Evolutionary conservation across 2,329 filamentous ascomycete species (phyloP).

Genomic region (Zymoseptoria brevis): DNA sequence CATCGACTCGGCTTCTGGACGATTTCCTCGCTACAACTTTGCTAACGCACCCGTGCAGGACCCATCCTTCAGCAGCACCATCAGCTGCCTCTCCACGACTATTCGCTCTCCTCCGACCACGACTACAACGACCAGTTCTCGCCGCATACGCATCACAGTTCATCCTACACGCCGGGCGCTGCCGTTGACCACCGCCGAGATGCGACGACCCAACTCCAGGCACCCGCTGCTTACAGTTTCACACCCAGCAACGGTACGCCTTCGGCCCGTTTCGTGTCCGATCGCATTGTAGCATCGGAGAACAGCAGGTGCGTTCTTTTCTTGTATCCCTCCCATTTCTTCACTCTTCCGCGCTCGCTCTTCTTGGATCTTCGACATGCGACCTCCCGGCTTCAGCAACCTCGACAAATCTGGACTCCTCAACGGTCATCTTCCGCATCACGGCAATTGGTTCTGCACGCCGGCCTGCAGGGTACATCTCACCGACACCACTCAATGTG

Average conservation of each 20-base stretch:
- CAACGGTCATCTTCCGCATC: conserved; percentile 6
- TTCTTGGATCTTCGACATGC: conserved; percentile 5
- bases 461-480: conserved; percentile 5
- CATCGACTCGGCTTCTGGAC: conserved; percentile 2
- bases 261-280: conserved; percentile 43
- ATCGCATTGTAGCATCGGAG: conserved; percentile 45
- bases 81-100: conserved; percentile 35
- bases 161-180: conserved; percentile 32
- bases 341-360: conserved; percentile 6
- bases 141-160: conserved; percentile 38
- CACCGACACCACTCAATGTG: conserved; percentile 10
- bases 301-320: conserved; percentile 44
- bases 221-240: conserved; percentile 38
- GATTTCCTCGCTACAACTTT: conserved; percentile 15
- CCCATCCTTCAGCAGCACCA: conserved; percentile 37
- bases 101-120: conserved; percentile 37
- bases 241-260: conserved; percentile 37
- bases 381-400: conserved; percentile 4
- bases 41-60: conserved; percentile 35
- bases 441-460: conserved; percentile 13
- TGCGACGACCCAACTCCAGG: conserved; percentile 40
- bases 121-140: conserved; percentile 40
- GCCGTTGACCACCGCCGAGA: conserved; percentile 47
- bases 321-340: conserved; percentile 24
- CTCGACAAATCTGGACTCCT: conserved; percentile 9